Conservation (phyloP, 306 rosid species). For the Medicago lupulina region DNA sequence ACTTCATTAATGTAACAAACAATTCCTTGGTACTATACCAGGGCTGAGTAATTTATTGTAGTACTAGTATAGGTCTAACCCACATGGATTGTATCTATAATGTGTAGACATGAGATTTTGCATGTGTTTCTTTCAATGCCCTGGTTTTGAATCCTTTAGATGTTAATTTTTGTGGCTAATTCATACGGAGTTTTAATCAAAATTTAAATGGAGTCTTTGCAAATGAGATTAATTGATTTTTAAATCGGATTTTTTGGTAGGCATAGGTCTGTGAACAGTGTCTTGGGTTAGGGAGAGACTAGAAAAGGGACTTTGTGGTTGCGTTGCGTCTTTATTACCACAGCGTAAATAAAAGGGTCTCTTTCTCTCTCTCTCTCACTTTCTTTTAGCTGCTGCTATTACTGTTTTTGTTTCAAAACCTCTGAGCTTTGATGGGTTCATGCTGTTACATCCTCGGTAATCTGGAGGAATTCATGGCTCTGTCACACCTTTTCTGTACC, state of each 20-base stretch:
- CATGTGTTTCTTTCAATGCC: no score
- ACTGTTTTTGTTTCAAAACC: constrained; percentile 42
- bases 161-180: no score
- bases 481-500: constrained; percentile 70
- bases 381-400: constrained; percentile 20
- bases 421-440: constrained; percentile 60
- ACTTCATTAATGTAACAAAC: constrained; percentile 41
- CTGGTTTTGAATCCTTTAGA: no score
- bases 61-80: background rate
- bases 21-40: constrained; percentile 44
- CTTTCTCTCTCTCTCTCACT: background rate
- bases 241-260: no score
- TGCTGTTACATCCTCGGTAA: constrained; percentile 67
- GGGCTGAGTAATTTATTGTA: constrained; percentile 49
- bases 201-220: no score
- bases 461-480: constrained; percentile 84
- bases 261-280: constrained; percentile 55
- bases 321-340: constrained; percentile 58
- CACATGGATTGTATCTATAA: no score
- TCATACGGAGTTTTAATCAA: no score
- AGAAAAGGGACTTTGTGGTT: constrained; percentile 27
- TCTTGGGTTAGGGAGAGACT: constrained; percentile 20
- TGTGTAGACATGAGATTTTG: no score
- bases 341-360: constrained; percentile 52
- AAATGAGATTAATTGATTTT: no score